These are phyloP conservation scores for Neopestalotiopsis sp. DNA, from an alignment of 2,329 filamentous ascomycete species.

Conservation along the genomic window DNA sequence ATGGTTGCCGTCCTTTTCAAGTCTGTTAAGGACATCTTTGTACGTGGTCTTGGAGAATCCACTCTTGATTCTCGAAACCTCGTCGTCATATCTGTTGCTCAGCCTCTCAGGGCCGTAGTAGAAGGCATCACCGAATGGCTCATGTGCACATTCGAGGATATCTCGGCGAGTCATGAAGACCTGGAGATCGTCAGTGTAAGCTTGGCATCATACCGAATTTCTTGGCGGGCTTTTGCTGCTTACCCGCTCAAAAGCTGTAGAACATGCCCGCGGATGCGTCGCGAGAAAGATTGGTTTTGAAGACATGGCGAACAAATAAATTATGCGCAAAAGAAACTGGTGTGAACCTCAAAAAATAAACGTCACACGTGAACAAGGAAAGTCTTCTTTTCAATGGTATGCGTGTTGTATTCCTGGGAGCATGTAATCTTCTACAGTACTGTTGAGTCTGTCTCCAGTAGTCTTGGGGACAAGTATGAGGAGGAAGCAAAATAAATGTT, in stretches of 20 bases:
- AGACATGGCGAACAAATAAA: slow-evolving; percentile 60
- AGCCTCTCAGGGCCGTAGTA: slow-evolving; percentile 94
- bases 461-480: neutral
- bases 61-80: slow-evolving; percentile 57
- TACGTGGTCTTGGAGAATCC: slow-evolving; percentile 75
- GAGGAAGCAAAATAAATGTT: neutral
- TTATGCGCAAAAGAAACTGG: neutral
- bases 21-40: slow-evolving; percentile 75
- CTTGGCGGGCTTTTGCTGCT: slow-evolving; percentile 28
- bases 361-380: slow-evolving; percentile 5
- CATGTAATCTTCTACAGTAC: slow-evolving; percentile 1
- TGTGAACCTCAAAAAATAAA: slow-evolving; percentile 15
- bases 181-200: slow-evolving; percentile 46
- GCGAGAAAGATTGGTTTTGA: slow-evolving; percentile 87
- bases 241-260: slow-evolving; percentile 95
- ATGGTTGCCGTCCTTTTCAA: slow-evolving; percentile 75
- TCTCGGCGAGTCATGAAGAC: slow-evolving; percentile 96
- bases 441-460: neutral
- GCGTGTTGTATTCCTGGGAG: neutral
- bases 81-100: slow-evolving; percentile 76
- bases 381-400: neutral
- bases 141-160: slow-evolving; percentile 82
- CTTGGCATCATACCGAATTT: neutral
- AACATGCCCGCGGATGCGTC: slow-evolving; percentile 93
- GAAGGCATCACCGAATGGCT: slow-evolving; percentile 96